A percentile compares a stretch with the other conserved stretches of the same genome.
Evolutionary conservation across 345 rosid species (phyloP).

Genomic region (Arabis hirsuta): DNA sequence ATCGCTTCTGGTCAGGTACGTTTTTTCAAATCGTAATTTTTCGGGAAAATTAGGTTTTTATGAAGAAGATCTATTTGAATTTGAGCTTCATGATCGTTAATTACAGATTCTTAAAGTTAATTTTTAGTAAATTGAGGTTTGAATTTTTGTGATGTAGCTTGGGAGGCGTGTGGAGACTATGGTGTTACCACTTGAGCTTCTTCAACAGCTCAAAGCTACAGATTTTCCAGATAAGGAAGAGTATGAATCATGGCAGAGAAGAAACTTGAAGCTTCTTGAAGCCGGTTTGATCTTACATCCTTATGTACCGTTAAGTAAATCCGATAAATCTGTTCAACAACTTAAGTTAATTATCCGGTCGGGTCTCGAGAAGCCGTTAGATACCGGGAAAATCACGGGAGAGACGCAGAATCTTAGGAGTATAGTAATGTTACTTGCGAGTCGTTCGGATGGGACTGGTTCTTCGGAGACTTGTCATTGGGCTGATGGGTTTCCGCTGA

Average conservation of each 20-base stretch:
- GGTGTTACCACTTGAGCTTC: slow-evolving; percentile 86
- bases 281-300: slow-evolving; percentile 86
- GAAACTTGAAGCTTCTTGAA: slow-evolving; percentile 84
- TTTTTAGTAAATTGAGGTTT: slow-evolving; percentile 8
- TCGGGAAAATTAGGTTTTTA: neutral
- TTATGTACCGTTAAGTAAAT: slow-evolving; percentile 59
- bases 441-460: slow-evolving; percentile 62
- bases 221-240: slow-evolving; percentile 81
- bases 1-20: slow-evolving; percentile 87
- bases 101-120: neutral
- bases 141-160: slow-evolving; percentile 54
- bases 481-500: slow-evolving; percentile 92
- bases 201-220: slow-evolving; percentile 76
- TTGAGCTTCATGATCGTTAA: slow-evolving; percentile 16
- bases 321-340: slow-evolving; percentile 54
- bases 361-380: slow-evolving; percentile 65
- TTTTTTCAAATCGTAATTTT: slow-evolving; percentile 3
- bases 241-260: slow-evolving; percentile 81
- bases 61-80: neutral
- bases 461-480: slow-evolving; percentile 78
- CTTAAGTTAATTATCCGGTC: slow-evolving; percentile 61
- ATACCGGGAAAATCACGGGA: slow-evolving; percentile 72
- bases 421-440: slow-evolving; percentile 70
- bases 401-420: slow-evolving; percentile 71
- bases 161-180: slow-evolving; percentile 80